These are phyloP conservation scores for Penicillium paradoxum DNA, from an alignment of 495 filamentous ascomycete genomes.

Conservation along the genomic window DNA sequence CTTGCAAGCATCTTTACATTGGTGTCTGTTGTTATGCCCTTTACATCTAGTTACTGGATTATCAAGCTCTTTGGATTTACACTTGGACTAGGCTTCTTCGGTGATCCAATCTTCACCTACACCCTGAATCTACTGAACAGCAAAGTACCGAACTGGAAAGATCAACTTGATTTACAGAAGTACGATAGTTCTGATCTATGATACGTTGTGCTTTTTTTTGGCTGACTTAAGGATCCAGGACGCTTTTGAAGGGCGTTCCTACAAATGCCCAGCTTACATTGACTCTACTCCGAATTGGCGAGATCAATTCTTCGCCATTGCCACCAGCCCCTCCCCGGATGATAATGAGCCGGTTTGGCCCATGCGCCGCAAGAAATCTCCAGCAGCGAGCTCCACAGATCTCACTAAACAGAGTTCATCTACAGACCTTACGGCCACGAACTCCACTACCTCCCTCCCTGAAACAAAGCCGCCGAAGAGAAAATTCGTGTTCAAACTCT, in stretches of 20 bases:
- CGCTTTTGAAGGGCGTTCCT: slow-evolving; percentile 75
- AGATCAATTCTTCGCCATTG: slow-evolving; percentile 74
- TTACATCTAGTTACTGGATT: slow-evolving; percentile 68
- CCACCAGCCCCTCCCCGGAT: slow-evolving; percentile 65
- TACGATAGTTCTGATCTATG: slow-evolving; percentile 26
- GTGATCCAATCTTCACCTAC: slow-evolving; percentile 63
- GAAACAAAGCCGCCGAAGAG: slow-evolving; percentile 33
- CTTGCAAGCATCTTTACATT: slow-evolving; percentile 58
- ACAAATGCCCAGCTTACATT: slow-evolving; percentile 85
- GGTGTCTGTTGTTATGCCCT: slow-evolving; percentile 51
- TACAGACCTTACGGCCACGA: background rate
- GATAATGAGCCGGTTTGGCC: slow-evolving; percentile 20
- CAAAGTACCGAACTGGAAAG: slow-evolving; percentile 70
- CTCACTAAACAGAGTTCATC: slow-evolving; percentile 20
- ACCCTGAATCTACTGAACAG: slow-evolving; percentile 58
- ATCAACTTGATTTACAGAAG: slow-evolving; percentile 65
- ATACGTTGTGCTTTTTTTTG: background rate
- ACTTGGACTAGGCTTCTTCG: slow-evolving; percentile 72
- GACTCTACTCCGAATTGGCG: slow-evolving; percentile 79
- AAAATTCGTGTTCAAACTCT: slow-evolving; percentile 47
- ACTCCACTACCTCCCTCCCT: background rate
- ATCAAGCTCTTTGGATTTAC: slow-evolving; percentile 63
- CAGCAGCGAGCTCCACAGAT: slow-evolving; percentile 15
- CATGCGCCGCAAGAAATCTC: slow-evolving; percentile 33
- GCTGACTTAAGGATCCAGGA: slow-evolving; percentile 40